Evolutionary conservation across 164 flowering plant genomes (phyloP).

Genomic region (Dillenia turbinata): DNA sequence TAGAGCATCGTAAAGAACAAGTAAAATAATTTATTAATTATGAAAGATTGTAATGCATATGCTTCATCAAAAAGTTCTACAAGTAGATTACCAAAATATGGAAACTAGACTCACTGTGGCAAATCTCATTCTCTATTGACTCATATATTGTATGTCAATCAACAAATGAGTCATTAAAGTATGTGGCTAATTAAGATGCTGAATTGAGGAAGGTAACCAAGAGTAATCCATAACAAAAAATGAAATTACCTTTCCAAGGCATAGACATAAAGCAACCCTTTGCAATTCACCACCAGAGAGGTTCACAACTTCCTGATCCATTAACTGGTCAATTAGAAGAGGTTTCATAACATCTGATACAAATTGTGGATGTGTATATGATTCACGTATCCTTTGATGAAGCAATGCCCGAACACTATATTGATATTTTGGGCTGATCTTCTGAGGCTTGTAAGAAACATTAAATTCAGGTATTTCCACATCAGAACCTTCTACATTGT

Average conservation of each 20-base stretch:
- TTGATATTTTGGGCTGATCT: conserved; percentile 87
- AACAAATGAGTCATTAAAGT: too few species aligned
- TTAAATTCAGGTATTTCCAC: conserved; percentile 90
- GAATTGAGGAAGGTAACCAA: too few species aligned
- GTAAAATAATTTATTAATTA: too few species aligned
- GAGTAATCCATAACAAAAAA: too few species aligned
- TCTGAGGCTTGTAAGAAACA: conserved; percentile 99
- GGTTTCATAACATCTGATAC: conserved; percentile 98
- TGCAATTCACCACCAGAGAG: conserved; percentile 99
- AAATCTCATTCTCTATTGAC: too few species aligned
- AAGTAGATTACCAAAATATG: too few species aligned
- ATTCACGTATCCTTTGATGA: conserved; percentile 79
- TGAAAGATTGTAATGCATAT: too few species aligned
- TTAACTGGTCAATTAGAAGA: conserved; percentile 86
- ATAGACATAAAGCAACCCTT: conserved; percentile 88
- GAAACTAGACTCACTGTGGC: too few species aligned
- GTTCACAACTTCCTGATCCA: conserved; percentile 98
- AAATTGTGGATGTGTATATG: conserved; percentile 93
- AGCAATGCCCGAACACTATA: conserved; percentile 68
- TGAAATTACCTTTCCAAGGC: conserved; percentile 88
- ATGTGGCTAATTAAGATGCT: too few species aligned
- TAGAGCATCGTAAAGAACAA: too few species aligned
- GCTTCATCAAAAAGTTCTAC: too few species aligned
- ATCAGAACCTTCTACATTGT: conserved; percentile 67
- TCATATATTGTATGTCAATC: too few species aligned